Evolutionary conservation across 768 basidiomycete species (phyloP).

Genomic region (Leucocoprinus sp.): DNA sequence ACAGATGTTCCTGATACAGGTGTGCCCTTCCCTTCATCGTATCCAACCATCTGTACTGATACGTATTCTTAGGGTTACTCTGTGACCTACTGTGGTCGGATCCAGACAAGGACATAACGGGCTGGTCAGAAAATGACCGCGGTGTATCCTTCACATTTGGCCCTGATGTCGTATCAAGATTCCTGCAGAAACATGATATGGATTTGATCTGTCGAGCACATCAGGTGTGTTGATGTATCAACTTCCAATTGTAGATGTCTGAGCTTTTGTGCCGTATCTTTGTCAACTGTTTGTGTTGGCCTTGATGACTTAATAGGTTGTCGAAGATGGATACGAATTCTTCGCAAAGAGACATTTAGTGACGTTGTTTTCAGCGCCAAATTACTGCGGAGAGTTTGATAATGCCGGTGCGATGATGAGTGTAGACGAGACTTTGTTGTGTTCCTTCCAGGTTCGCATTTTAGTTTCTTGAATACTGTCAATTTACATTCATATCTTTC

Average conservation of each 20-base stretch:
- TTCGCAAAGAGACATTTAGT: constrained; percentile 97
- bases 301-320: constrained; percentile 50
- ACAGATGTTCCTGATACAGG: constrained; percentile 99
- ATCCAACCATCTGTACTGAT: not conserved
- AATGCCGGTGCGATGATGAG: constrained; percentile 99
- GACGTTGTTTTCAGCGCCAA: constrained; percentile 94
- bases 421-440: constrained; percentile 93
- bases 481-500: constrained; percentile 2
- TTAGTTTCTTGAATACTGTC: not conserved
- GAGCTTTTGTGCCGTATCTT: not conserved
- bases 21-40: constrained; percentile 25
- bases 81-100: constrained; percentile 99
- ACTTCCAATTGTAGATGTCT: constrained; percentile 1
- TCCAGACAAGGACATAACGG: constrained; percentile 98
- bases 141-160: constrained; percentile 99
- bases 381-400: constrained; percentile 95
- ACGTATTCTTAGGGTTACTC: constrained; percentile 50
- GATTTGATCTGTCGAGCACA: constrained; percentile 97
- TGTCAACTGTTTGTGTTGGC: not conserved
- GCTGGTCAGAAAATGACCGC: constrained; percentile 99
- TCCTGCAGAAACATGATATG: constrained; percentile 99
- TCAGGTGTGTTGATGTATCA: constrained; percentile 57
- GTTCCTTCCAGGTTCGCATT: constrained; percentile 85
- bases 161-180: constrained; percentile 94
- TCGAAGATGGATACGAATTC: constrained; percentile 98